phyloP scores from a whole-genome alignment of 768 basidiomycete genomes.

The Leccinum disarticulatum region DNA sequence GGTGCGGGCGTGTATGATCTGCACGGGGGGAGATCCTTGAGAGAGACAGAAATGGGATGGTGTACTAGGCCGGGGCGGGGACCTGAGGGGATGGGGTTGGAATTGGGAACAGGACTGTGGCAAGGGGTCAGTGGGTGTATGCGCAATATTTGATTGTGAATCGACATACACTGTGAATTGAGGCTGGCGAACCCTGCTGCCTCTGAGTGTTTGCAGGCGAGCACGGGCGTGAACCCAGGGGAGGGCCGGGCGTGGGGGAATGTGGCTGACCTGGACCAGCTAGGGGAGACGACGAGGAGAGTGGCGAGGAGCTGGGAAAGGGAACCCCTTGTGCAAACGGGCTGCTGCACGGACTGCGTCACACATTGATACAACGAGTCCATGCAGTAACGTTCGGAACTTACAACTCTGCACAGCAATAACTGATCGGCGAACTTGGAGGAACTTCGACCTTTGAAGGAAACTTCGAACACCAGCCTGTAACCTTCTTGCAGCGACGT shows the following conservation, averaged over 20 bases:
- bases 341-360: constrained; percentile 7
- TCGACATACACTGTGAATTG: constrained; percentile 13
- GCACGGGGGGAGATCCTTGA: constrained; percentile 3
- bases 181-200: constrained; percentile 11
- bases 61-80: constrained; percentile 3
- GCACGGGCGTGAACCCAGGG: neutral
- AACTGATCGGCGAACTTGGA: constrained; percentile 59
- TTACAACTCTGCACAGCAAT: constrained; percentile 81
- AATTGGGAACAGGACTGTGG: constrained; percentile 2
- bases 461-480: constrained; percentile 74
- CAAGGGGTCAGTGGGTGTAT: neutral
- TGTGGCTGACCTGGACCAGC: constrained; percentile 1
- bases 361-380: constrained; percentile 8
- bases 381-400: constrained; percentile 34
- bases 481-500: constrained; percentile 72
- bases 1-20: constrained; percentile 8
- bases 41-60: constrained; percentile 9
- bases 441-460: constrained; percentile 70
- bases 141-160: neutral
- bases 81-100: constrained; percentile 2
- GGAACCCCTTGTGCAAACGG: constrained; percentile 13
- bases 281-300: constrained; percentile 15
- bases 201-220: constrained; percentile 10
- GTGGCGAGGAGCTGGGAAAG: constrained; percentile 12
- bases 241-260: neutral